phyloP scores from a whole-genome alignment of 2,329 filamentous ascomycete species.

The Colletotrichum truncatum region DNA sequence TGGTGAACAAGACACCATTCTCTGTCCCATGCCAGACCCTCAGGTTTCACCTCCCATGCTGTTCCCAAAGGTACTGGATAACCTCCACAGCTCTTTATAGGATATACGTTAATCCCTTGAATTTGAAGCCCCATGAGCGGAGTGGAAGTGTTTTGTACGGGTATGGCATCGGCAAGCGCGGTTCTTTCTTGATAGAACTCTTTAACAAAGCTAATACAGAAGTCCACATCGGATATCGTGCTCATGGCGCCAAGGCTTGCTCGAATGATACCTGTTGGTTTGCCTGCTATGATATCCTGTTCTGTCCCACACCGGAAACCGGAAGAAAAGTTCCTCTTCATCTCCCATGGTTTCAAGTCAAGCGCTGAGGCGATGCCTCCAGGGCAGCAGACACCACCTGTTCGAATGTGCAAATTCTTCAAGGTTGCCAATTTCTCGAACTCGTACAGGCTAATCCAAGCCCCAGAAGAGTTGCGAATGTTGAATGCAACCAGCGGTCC shows the following conservation, averaged over 20 bases:
- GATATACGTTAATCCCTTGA: constrained; percentile 80
- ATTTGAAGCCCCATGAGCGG: constrained; percentile 43
- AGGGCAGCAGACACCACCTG: constrained; percentile 91
- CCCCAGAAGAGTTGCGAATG: constrained; percentile 71
- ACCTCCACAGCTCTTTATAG: constrained; percentile 93
- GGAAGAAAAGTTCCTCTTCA: constrained; percentile 84
- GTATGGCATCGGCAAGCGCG: neutral
- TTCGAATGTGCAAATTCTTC: constrained; percentile 84
- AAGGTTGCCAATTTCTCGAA: constrained; percentile 87
- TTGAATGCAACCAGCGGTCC: constrained; percentile 91
- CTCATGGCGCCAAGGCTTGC: constrained; percentile 93
- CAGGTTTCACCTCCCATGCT: constrained; percentile 79
- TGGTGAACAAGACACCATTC: constrained; percentile 96
- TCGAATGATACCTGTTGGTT: constrained; percentile 87
- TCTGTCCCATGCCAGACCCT: constrained; percentile 92
- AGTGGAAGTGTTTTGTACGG: neutral
- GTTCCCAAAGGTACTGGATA: constrained; percentile 72
- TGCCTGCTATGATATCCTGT: constrained; percentile 82
- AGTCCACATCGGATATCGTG: constrained; percentile 75
- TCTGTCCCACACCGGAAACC: constrained; percentile 88
- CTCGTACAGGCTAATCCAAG: constrained; percentile 83
- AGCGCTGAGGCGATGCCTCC: constrained; percentile 82
- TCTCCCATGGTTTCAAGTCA: constrained; percentile 80
- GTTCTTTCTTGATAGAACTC: constrained; percentile 67
- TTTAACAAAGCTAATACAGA: constrained; percentile 75